Base-by-base conservation (phyloP, 345 rosid genomes). In the Acer saccharum region DNA sequence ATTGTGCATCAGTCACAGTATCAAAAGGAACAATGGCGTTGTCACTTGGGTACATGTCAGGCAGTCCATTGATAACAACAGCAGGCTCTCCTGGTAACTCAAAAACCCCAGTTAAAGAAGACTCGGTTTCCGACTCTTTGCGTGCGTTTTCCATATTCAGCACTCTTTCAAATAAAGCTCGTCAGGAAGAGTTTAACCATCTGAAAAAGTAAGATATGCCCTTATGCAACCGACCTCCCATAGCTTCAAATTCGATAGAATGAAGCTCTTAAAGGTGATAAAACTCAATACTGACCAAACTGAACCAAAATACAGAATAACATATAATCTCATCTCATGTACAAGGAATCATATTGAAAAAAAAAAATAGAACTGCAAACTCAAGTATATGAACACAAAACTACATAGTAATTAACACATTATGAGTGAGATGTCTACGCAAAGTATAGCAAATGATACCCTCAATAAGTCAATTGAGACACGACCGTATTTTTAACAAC, bases 41-140 rank as follows among this genome's bases (percentile, higher is more conserved):
- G 52, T 78, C 79, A 41, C 72, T 63, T 7, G 79, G 60, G 69
- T 79, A 65, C 73, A 82, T 58, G n/a, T 87, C 78, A 39, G 97
- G 94, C 7, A 95, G 90, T 23, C 98, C 95, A 17, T 93, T 85
- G 79, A 91, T 95, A 12, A 95, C 81, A 60, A 93, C 85, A 7
- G 91, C 97, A 6, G 98, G 98, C 86, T 92, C 95, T 71, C 95
- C 94, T 0, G 85, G 91, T 78, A 92, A 80, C 84, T 86, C 85
- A 66, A 75, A 93, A 72, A 89, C 83, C 71, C 75, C 81, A 2
- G 73, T 35, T 27, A 80, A 67, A 44, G 71, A 79, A 61, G 86
- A 76, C 76, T 48, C 73, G 17, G 86, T 21, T 74, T 87, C 89
- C 79, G 57, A 57, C 80, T 81, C 80, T 41, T 63, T 58, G 65